Base-by-base conservation (phyloP, 1,139 yeast species). In the Taiozyma onychis region DNA sequence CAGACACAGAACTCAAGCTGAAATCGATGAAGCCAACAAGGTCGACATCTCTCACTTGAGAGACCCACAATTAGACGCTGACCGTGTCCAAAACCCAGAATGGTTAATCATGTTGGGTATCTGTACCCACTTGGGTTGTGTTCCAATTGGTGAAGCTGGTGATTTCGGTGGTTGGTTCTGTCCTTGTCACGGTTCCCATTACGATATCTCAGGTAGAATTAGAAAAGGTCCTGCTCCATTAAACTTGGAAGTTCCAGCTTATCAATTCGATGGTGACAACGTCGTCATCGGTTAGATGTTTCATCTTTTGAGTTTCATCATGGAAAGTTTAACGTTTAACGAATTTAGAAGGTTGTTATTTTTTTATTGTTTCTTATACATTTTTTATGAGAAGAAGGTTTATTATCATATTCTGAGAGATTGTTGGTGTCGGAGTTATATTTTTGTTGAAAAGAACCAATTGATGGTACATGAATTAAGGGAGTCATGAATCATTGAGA, bases 121-220 rank as follows among this genome's bases (percentile, higher is more conserved):
- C 72, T 93, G 99, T 81, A 95, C 99, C 63, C 99, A 95, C 73
- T 84, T 95, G 79, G 99, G 99, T 73, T 95, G 99, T 86, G 99
- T 95, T 59, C 99, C 99, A 63, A 95, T 95, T 69, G 99, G 99
- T 71, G 99, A 95, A 77, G 88, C 98, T 59, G 99, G 99, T 76
- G 99, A 95, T 74, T 95, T 83, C 66, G 98, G 97, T 72, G 99
- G 99, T 70, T 95, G 99, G 99, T 95, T 95, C 93, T 95, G 99
- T 76, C 99, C 99, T 61, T 95, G 99, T 79, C 99, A 95, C 80
- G 99, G 99, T 82, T 93, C 99, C 71, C 99, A 95, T 75, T 95
- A 95, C 77, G 99, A 95, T 77, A 95, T 95, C 77, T 86, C 98
- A 58, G 99, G 99, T 73, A 93, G 99, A 85, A 93, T 95, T 72